A percentile compares a stretch with the other conserved stretches of the same genome.
Evolutionary conservation across 1,284 basidiomycete species (phyloP).

Genomic region (Exobasidium cylindrosporum): DNA sequence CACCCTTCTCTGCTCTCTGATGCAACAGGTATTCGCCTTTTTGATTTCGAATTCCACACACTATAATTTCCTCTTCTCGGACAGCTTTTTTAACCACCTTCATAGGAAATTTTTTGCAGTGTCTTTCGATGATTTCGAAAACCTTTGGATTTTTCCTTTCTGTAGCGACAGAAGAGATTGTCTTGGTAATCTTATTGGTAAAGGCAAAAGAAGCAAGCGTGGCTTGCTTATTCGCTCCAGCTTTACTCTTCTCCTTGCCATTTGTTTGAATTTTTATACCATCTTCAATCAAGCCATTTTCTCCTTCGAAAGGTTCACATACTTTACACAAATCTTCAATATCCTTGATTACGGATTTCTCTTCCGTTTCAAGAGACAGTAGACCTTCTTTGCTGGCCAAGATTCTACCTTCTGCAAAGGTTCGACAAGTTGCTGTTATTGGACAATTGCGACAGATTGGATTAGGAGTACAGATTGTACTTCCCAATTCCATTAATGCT

Average conservation of each 20-base stretch:
- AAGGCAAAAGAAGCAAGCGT: constrained; percentile 11
- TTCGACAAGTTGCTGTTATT: constrained; percentile 15
- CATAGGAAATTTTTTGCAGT: constrained; percentile 79
- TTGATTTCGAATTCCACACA: constrained; percentile 65
- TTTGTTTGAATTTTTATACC: constrained; percentile 18
- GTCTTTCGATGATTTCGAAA: constrained; percentile 20
- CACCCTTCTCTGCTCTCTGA: constrained; percentile 9
- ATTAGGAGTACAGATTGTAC: constrained; percentile 39
- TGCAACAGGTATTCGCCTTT: constrained; percentile 37
- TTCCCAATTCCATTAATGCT: constrained; percentile 52
- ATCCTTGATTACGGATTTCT: constrained; percentile 19
- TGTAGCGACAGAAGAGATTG: too few relatives aligned
- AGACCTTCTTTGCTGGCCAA: constrained; percentile 9
- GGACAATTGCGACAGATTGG: constrained; percentile 42
- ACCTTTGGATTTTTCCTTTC: neutral
- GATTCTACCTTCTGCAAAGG: constrained; percentile 19
- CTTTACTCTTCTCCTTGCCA: neutral
- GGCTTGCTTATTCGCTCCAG: constrained; percentile 10
- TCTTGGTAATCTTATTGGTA: neutral
- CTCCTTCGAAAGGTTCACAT: constrained; percentile 37
- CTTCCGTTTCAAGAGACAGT: neutral
- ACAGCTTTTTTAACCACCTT: constrained; percentile 77
- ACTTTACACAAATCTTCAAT: constrained; percentile 45
- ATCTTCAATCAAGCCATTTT: neutral
- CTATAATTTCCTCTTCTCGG: constrained; percentile 78